phyloP scores from a whole-genome alignment of 208 protist genomes.

The Balamuthia mandrillaris region DNA sequence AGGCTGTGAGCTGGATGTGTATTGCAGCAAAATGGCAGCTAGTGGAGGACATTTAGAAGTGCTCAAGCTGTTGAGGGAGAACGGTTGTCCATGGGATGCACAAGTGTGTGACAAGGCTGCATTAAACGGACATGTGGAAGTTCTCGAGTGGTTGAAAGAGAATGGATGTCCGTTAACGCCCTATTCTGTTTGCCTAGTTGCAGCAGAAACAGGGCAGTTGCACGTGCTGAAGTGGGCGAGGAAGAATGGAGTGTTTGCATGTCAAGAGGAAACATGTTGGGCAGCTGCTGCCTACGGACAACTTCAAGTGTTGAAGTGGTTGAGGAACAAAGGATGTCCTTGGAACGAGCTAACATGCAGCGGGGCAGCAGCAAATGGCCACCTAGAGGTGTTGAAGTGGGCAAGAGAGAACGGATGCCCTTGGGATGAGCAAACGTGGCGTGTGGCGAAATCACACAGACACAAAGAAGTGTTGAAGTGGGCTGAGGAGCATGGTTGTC shows the following conservation, averaged over 20 bases:
- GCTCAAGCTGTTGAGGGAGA: not conserved
- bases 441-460: too few species aligned
- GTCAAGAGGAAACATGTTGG: too few species aligned
- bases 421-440: not conserved
- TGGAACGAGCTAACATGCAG: not conserved
- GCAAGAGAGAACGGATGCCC: not conserved
- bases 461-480: too few species aligned
- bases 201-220: not conserved
- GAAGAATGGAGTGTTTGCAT: not conserved
- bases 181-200: too few species aligned
- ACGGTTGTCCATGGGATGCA: not conserved
- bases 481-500: too few species aligned
- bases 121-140: not conserved
- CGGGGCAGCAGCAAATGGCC: not conserved
- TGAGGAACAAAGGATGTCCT: not conserved
- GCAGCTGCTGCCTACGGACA: not conserved
- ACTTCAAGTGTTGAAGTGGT: not conserved
- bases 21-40: not conserved
- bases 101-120: not conserved
- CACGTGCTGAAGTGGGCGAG: not conserved
- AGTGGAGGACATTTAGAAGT: not conserved
- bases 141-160: not conserved
- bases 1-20: not conserved
- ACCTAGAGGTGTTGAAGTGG: slow-evolving; percentile 6
- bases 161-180: not conserved